Base-by-base conservation (phyloP, 2,329 filamentous ascomycete genomes). In the Fusarium secorum region DNA sequence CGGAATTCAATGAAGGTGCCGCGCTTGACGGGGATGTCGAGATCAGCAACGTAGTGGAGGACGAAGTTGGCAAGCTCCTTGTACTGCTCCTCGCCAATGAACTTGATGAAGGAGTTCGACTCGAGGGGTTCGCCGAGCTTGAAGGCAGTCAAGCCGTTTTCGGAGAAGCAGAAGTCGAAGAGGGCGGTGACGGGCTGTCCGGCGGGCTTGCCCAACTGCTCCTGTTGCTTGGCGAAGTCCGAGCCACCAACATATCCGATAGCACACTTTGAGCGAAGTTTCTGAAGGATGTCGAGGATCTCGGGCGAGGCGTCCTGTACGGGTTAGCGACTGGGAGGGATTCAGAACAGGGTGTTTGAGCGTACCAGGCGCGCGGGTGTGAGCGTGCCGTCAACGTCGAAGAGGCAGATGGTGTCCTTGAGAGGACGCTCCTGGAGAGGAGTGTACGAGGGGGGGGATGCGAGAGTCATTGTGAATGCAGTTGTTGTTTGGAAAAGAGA, bases 121-220 rank as follows among this genome's bases (percentile, higher is more conserved):
- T 91, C 86, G 63, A 98, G 89, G 60, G 88, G 86, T 80, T 90
- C 83, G 76, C 95, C 96, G 78, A 95, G 84, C 78, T 94, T 94
- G 87, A 88, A 97, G 45, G 95, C 96, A 4, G 93, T 97, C 74
- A 99, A 89, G 15, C 96, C 96, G 84, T 99, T 99, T 85, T 99
- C 96, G 64, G 94, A 86, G 85, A 99, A 99, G 88, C 92, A 96
- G 85, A 93, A 99, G 86, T 99, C 96, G 86, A 99, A 99, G 77
- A 98, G 90, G 68, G 89, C 86, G 56, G 90, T 94, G 68, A 98
- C 95, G 74, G 91, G 87, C 32, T 83, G 81, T 63, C 87, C 84
- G 30, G 88, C 80, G 7, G 89, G 79, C 58, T 77, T 87, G 80
- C 94, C 94, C 68, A 98, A 89, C 85, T 98, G 95, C 83, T 98